Base-by-base conservation (phyloP, 2,329 filamentous ascomycete species). In the Graphilbum ipis-grandicollis region DNA sequence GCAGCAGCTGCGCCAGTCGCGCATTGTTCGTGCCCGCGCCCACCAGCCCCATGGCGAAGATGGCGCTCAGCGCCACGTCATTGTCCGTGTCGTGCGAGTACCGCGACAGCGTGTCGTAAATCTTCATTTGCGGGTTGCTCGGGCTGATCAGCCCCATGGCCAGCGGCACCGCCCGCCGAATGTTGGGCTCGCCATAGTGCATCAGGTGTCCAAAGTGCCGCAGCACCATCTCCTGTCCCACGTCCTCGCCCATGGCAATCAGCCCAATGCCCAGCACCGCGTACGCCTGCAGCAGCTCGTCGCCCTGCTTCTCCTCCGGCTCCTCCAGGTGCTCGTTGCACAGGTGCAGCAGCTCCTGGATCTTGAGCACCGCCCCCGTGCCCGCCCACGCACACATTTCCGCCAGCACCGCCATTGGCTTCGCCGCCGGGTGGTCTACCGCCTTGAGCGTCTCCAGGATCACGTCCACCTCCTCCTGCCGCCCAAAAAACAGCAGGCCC, bases 71-170 rank as follows among this genome's bases (percentile, higher is more conserved):
- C 29, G 90, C 90, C 33, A 98, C 90, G 51, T 98, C 90, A 43
- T 88, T 92, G 60, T 98, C 90, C 47, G 90, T 98, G 63, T 98
- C 90, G 69, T 98, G 90, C 45, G 81, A 92, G 68, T 98, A 98
- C 52, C 90, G 71, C 36, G 90, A 98, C 10, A 98, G 66, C 1
- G 90, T 98, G 56, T 98, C 90, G 63, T 98, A 98, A 34, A 98
- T 82, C 68, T 96, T 98, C 88, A 98, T 98, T 56, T 98, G 92
- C 10, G 90, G 90, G 62, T 98, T 98, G 62, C 85, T 94, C 12
- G 92, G 84, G 59, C 83, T 93, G 52, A 98, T 79, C 38, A 98
- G 70, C 50, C 86, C 92, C 84, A 98, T 92, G 19, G 90, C 90
- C 38, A 98, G 68, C 26, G 90, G 90, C 22, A 98, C 90, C 17